phyloP scores from a whole-genome alignment of 768 basidiomycete genomes.

The Lactarius trivialis region DNA sequence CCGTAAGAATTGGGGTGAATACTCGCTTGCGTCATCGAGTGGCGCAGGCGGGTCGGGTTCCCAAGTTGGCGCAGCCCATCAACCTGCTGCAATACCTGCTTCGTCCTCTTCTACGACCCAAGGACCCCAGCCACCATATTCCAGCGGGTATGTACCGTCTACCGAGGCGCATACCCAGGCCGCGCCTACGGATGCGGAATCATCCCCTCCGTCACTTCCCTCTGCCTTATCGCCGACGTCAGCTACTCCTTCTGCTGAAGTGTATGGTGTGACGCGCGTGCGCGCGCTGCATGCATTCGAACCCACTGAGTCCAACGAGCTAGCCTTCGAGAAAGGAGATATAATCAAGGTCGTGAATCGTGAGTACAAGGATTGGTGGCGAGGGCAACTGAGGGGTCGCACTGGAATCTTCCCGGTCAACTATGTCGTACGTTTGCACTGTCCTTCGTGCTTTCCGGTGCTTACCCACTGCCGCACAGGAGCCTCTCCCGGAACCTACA shows the following conservation, averaged over 20 bases:
- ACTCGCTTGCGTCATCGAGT: slow-evolving; percentile 34
- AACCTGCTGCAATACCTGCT: slow-evolving; percentile 23
- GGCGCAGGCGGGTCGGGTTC: slow-evolving; percentile 33
- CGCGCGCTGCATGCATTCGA: slow-evolving; percentile 85
- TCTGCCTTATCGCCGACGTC: slow-evolving; percentile 27
- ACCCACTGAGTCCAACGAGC: slow-evolving; percentile 81
- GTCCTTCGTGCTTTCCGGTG: not conserved
- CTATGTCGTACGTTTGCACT: slow-evolving; percentile 64
- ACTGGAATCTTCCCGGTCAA: slow-evolving; percentile 97
- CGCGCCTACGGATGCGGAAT: slow-evolving; percentile 25
- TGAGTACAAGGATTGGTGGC: slow-evolving; percentile 95
- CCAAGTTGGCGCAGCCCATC: slow-evolving; percentile 21
- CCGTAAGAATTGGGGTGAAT: slow-evolving; percentile 46
- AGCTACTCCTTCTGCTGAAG: slow-evolving; percentile 27
- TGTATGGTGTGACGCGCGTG: slow-evolving; percentile 64
- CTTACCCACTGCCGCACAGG: slow-evolving; percentile 36
- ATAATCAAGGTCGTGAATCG: slow-evolving; percentile 93
- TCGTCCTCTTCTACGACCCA: slow-evolving; percentile 23
- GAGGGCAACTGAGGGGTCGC: slow-evolving; percentile 82
- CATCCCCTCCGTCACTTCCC: slow-evolving; percentile 18
- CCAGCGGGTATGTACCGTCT: slow-evolving; percentile 49
- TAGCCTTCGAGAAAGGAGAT: slow-evolving; percentile 88
- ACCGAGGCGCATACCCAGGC: slow-evolving; percentile 8
- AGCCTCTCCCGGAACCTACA: slow-evolving; percentile 81
- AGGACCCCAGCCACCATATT: slow-evolving; percentile 31